Conservation (phyloP, 2,329 filamentous ascomycete species). For the Hortaea werneckii region DNA sequence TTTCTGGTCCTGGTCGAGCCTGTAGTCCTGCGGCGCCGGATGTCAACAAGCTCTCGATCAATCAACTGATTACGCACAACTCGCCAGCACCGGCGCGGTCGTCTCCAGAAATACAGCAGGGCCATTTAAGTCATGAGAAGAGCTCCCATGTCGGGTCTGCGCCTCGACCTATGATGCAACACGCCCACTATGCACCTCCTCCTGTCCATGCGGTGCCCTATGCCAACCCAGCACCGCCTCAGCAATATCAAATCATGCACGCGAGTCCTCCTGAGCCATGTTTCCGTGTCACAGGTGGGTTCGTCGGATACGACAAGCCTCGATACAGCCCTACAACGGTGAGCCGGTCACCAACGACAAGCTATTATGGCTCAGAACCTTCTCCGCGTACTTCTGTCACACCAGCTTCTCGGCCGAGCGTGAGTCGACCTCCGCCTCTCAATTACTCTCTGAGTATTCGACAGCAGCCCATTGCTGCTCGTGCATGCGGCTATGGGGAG, state of each 20-base stretch:
- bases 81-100: not conserved
- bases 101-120: no score
- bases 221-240: no score
- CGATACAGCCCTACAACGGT: conserved; percentile 7
- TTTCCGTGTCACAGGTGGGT: not conserved
- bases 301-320: not conserved
- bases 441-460: conserved; percentile 50
- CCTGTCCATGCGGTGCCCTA: no score
- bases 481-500: conserved; percentile 76
- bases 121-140: no score
- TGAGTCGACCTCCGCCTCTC: conserved; percentile 16
- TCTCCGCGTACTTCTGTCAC: conserved; percentile 1
- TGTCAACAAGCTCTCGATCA: not conserved
- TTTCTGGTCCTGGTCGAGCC: conserved; percentile 19
- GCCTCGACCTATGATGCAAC: no score
- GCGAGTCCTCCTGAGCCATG: not conserved
- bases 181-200: no score
- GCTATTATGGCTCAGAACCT: conserved; percentile 3
- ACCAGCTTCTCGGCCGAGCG: conserved; percentile 2
- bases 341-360: conserved; percentile 2
- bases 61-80: conserved; percentile 3
- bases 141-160: no score
- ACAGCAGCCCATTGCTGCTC: conserved; percentile 67
- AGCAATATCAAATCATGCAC: not conserved
- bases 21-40: not conserved